These are phyloP conservation scores for Rhodotorula graminis DNA, from an alignment of 768 basidiomycete genomes.

Conservation along the genomic window DNA sequence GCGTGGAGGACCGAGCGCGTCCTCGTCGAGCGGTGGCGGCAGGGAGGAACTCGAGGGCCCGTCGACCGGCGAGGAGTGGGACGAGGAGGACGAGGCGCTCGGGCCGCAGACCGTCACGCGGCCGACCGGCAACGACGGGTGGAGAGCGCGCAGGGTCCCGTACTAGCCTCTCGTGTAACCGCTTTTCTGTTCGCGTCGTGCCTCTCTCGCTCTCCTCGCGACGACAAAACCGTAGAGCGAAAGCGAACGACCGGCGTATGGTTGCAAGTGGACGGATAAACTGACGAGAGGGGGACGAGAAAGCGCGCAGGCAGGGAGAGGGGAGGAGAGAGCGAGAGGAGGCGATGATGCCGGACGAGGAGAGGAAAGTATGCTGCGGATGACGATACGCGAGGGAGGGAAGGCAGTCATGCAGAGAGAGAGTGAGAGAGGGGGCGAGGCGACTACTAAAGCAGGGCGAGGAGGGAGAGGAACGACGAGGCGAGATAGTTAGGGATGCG, in stretches of 20 bases:
- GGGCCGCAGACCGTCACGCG: no score
- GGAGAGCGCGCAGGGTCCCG: neutral
- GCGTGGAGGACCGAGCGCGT: neutral
- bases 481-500: neutral
- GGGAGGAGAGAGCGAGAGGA: neutral
- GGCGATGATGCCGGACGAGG: neutral
- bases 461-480: neutral
- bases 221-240: no score
- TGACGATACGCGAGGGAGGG: no score
- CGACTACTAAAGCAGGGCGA: neutral
- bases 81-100: no score
- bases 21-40: neutral
- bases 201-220: neutral
- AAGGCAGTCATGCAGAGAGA: no score
- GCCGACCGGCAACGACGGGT: neutral
- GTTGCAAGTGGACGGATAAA: neutral
- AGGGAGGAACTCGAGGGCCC: neutral
- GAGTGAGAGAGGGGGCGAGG: neutral
- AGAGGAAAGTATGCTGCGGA: neutral
- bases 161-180: neutral
- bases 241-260: neutral
- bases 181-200: neutral
- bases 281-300: no score
- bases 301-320: no score
- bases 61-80: neutral